These are phyloP conservation scores for Stephanodiscus minutulus DNA, from an alignment of 108 stramenopile species.

Conservation along the genomic window DNA sequence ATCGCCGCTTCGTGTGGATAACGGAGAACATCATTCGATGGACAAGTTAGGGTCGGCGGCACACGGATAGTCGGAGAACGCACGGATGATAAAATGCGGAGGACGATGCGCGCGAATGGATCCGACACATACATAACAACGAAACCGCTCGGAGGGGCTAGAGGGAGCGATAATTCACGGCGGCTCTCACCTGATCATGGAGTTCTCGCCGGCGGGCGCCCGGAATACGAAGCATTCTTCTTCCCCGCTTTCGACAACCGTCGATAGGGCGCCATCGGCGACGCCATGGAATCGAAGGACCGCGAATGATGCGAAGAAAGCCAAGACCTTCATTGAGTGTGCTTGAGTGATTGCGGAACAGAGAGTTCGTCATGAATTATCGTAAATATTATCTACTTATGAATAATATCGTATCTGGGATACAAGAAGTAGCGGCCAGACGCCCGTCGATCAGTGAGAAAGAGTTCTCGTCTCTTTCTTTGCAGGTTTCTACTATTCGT, in stretches of 20 bases:
- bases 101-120: not conserved
- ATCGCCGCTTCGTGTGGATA: conserved; percentile 26
- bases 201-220: conserved; percentile 26
- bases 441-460: too few species aligned
- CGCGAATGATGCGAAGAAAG: not conserved
- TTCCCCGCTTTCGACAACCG: conserved; percentile 32
- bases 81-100: not conserved
- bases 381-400: too few species aligned
- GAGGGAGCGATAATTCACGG: not conserved
- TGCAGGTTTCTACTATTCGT: too few species aligned
- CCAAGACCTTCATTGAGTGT: not conserved
- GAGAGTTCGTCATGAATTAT: too few species aligned
- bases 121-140: too few species aligned
- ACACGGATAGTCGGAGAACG: too few species aligned
- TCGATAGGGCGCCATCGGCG: conserved; percentile 37
- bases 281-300: conserved; percentile 4
- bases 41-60: too few species aligned
- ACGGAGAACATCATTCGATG: too few species aligned
- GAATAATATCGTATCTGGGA: too few species aligned
- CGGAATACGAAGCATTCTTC: conserved; percentile 43
- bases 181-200: conserved; percentile 26
- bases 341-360: not conserved
- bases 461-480: too few species aligned
- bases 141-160: not conserved
- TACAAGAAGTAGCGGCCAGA: too few species aligned